Percentiles rank a stretch among this genome's conserved stretches.
These are phyloP conservation scores for Bromus sterilis DNA, from an alignment of 176 grass and related monocot species.

Conservation along the genomic window DNA sequence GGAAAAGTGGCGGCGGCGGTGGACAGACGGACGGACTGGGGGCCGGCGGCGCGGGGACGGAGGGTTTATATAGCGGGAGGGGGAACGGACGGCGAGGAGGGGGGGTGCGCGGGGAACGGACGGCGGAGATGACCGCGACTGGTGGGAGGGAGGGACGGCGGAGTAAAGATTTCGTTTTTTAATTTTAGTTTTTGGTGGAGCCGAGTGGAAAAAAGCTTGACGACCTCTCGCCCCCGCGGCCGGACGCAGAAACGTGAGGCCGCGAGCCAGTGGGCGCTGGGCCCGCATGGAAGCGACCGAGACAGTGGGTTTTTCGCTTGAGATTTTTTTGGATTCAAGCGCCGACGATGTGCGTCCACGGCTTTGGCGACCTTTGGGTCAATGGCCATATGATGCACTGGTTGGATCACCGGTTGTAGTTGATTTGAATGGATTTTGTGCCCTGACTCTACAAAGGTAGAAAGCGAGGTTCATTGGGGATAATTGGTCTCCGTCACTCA, in stretches of 20 bases:
- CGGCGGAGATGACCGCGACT: conserved; percentile 1
- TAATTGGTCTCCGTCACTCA: too few relatives aligned
- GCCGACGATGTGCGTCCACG: neutral
- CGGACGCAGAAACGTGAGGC: conserved; percentile 16
- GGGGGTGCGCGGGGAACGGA: neutral
- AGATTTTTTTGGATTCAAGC: neutral
- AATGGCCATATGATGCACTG: too few relatives aligned
- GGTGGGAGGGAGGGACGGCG: neutral
- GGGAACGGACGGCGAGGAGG: conserved; percentile 22
- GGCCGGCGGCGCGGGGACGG: neutral
- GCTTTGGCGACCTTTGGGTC: neutral
- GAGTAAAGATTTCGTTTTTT: too few relatives aligned
- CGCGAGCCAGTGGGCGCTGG: neutral
- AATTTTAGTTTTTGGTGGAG: too few relatives aligned
- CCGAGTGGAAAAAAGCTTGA: too few relatives aligned
- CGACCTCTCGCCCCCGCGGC: neutral
- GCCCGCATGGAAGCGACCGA: neutral
- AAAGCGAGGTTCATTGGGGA: too few relatives aligned
- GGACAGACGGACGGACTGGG: neutral
- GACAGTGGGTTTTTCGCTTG: neutral
- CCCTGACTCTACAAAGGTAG: neutral
- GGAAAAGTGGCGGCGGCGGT: neutral
- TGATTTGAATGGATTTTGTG: neutral
- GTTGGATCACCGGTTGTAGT: neutral
- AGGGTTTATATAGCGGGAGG: conserved; percentile 2